phyloP scores from a whole-genome alignment of 805 yeast genomes.

The Ogataea thermomethanolica region DNA sequence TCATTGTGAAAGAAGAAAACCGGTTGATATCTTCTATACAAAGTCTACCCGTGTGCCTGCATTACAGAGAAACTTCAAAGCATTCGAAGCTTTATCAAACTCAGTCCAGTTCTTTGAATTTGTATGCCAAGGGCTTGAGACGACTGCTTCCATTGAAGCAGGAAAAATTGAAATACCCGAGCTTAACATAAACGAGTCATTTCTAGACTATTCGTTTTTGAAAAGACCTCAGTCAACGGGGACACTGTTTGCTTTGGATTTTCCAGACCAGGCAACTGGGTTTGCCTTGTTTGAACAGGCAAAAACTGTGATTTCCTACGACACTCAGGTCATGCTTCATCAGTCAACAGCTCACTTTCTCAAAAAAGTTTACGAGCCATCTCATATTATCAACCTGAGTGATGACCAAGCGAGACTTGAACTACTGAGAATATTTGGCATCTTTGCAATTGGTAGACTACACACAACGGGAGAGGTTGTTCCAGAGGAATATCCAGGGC shows the following conservation, averaged over 20 bases:
- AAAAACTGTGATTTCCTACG: slow-evolving; percentile 3
- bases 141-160: background rate
- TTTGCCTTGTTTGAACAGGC: slow-evolving; percentile 4
- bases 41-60: no score
- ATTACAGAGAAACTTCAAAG: background rate
- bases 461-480: slow-evolving; percentile 8
- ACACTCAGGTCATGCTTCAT: slow-evolving; percentile 9
- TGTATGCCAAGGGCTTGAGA: background rate
- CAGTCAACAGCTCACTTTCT: slow-evolving; percentile 2
- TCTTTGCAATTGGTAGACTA: slow-evolving; percentile 9
- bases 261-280: slow-evolving; percentile 2
- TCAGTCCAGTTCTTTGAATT: slow-evolving; percentile 5
- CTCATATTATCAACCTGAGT: background rate
- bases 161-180: background rate
- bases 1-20: no score
- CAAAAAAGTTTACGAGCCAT: background rate
- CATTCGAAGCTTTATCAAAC: slow-evolving; percentile 6
- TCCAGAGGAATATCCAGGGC: slow-evolving; percentile 7
- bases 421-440: slow-evolving; percentile 1
- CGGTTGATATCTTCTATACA: no score
- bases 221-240: background rate
- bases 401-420: background rate
- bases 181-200: slow-evolving; percentile 7
- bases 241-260: background rate
- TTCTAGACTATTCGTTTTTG: slow-evolving; percentile 7